Evolutionary conservation across 2,329 filamentous ascomycete species (phyloP), one percentile per base, ranked within the genome.

Genomic region (Microcyclosporella mali): DNA sequence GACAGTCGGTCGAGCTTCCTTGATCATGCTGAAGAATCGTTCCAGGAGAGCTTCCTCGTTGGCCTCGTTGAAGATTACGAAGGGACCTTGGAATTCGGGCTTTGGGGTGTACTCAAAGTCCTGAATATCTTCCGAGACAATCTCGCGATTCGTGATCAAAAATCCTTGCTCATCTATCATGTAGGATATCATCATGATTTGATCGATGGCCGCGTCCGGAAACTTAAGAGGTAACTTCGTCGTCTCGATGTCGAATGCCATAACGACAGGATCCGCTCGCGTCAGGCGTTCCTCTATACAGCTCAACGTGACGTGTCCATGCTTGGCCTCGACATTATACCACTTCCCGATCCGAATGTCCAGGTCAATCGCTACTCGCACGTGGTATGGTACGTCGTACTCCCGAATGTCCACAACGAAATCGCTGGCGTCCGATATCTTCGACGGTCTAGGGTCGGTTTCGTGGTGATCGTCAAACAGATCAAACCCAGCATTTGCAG

Each of bases 121-220:
- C 44, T 83, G 77, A 63, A 98, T 98, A 59, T 98, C 89, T 65
- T 98, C 90, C 0, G 90, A 95, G 8, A 98, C 88, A 47, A 98
- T 94, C 62, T 97, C 89, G 58, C 94, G 81, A 62, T 98, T 98
- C 4, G 92, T 98, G 66, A 98, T 97, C 28, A 98, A 73, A 57
- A 97, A 98, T 3, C 92, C 92, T 67, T 95, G 89, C 0, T 92
- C 94, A 57, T 98, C 92, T 58, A 98, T 97, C 94, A 98, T 98
- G 71, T 98, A 98, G 25, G 94, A 98, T 64, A 98, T 90, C 92
- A 98, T 98, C 89, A 98, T 98, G 61, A 98, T 84, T 64, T 95
- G 90, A 68, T 98, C 92, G 50, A 95, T 83, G 3, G 88, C 78
- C 1, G 92, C 83, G 62, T 98, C 94, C 18, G 92, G 94, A 56